Evolutionary conservation across 1,139 yeast species (phyloP).

Genomic region (Saccharomycopsis phalli): DNA sequence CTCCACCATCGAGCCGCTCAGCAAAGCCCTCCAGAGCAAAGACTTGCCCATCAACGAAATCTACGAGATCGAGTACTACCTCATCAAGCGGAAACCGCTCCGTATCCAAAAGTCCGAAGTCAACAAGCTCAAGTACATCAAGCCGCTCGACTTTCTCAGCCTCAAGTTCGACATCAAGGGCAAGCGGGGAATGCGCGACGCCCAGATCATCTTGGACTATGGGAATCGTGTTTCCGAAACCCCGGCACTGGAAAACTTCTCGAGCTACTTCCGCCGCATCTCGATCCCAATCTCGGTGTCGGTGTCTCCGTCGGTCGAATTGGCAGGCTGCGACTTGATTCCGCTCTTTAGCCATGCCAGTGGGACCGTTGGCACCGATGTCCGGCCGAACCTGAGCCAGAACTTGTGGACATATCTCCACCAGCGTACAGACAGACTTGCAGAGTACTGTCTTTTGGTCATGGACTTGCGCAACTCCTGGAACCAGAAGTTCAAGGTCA

Average conservation of each 20-base stretch:
- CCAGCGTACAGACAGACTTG: slow-evolving; percentile 26
- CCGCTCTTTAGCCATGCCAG: slow-evolving; percentile 33
- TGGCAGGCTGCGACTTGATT: slow-evolving; percentile 65
- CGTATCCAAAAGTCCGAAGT: slow-evolving; percentile 34
- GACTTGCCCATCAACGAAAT: slow-evolving; percentile 50
- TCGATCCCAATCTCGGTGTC: slow-evolving; percentile 60
- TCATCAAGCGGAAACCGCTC: slow-evolving; percentile 53
- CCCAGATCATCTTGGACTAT: slow-evolving; percentile 60
- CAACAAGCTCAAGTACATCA: slow-evolving; percentile 29
- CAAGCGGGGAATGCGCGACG: slow-evolving; percentile 63
- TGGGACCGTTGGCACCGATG: slow-evolving; percentile 22
- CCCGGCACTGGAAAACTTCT: slow-evolving; percentile 1
- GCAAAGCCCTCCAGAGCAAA: slow-evolving; percentile 35
- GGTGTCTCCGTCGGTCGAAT: slow-evolving; percentile 61
- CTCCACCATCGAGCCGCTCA: slow-evolving; percentile 61
- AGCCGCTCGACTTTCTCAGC: slow-evolving; percentile 25
- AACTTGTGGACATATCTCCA: slow-evolving; percentile 27
- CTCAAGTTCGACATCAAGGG: slow-evolving; percentile 60
- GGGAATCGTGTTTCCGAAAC: slow-evolving; percentile 34
- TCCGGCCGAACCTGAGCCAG: slow-evolving; percentile 12
- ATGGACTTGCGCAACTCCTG: slow-evolving; percentile 68
- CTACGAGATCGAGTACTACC: slow-evolving; percentile 67
- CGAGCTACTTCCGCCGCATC: slow-evolving; percentile 42
- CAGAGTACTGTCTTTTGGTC: slow-evolving; percentile 53
- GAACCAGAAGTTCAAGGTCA: slow-evolving; percentile 38